Percentiles rank a stretch among this genome's conserved stretches.
Evolutionary conservation across 768 basidiomycete genomes (phyloP).

Genomic region (Rhodosporidiobolus sp.): DNA sequence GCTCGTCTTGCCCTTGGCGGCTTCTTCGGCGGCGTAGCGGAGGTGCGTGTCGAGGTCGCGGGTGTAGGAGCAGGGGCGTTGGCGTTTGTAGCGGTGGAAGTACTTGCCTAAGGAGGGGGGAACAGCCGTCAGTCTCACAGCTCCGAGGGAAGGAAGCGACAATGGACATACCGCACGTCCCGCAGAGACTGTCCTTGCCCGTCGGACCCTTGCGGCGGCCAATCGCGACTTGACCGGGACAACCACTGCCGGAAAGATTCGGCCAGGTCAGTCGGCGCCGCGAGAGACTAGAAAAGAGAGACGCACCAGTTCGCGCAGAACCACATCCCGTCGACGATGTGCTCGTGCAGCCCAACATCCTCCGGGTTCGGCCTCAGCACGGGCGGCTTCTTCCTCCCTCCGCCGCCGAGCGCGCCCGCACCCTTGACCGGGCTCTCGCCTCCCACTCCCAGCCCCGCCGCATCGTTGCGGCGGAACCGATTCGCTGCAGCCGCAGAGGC

Average conservation of each 20-base stretch:
- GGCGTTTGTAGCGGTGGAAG: constrained; percentile 80
- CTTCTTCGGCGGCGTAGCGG: constrained; percentile 48
- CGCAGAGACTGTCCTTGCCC: constrained; percentile 86
- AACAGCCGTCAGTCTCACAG: constrained; percentile 8
- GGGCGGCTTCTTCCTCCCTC: constrained; percentile 4
- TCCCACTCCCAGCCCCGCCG: background rate
- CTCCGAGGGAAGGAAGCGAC: background rate
- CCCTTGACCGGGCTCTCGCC: background rate
- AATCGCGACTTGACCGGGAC: constrained; percentile 78
- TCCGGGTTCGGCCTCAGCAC: background rate
- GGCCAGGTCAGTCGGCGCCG: constrained; percentile 50
- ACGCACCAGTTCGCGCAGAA: constrained; percentile 71
- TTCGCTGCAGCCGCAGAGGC: constrained; percentile 48
- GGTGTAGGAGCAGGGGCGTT: constrained; percentile 76
- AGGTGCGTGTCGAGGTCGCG: constrained; percentile 68
- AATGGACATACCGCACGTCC: constrained; percentile 71
- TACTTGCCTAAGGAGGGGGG: constrained; percentile 64
- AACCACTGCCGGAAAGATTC: constrained; percentile 53
- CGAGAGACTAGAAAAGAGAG: too few species aligned
- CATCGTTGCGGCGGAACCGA: constrained; percentile 1
- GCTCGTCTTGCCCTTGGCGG: constrained; percentile 56
- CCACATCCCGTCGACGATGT: constrained; percentile 81
- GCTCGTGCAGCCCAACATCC: constrained; percentile 46
- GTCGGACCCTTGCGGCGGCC: constrained; percentile 84
- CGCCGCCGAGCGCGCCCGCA: background rate